Evolutionary conservation across 1,284 basidiomycete species (phyloP).

Genomic region (Dichomitus squalens): DNA sequence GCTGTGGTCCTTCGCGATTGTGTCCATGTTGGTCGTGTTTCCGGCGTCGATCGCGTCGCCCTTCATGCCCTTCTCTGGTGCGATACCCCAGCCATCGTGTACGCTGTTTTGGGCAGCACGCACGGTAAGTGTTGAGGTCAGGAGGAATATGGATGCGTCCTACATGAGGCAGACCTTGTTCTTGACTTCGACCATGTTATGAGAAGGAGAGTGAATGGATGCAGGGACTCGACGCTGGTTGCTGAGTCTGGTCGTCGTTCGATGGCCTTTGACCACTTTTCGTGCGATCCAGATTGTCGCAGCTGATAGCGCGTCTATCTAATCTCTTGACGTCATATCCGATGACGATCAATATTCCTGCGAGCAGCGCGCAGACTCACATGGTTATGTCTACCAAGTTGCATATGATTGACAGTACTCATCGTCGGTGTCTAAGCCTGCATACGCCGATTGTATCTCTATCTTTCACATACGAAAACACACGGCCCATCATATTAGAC

Average conservation of each 20-base stretch:
- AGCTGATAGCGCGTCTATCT: not conserved
- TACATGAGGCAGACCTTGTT: conserved; percentile 92
- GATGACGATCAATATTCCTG: too few relatives aligned
- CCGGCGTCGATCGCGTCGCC: conserved; percentile 88
- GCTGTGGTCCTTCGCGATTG: conserved; percentile 76
- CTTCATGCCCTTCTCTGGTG: conserved; percentile 64
- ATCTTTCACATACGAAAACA: too few relatives aligned
- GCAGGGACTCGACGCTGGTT: not conserved
- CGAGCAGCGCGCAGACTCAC: too few relatives aligned
- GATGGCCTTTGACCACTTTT: not conserved
- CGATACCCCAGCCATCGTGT: conserved; percentile 93
- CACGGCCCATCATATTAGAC: too few relatives aligned
- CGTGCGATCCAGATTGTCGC: not conserved
- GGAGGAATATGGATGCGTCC: conserved; percentile 26
- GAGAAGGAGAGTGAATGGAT: not conserved
- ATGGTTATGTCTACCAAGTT: too few relatives aligned
- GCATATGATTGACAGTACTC: too few relatives aligned
- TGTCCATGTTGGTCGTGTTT: conserved; percentile 86
- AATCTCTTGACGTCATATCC: not conserved
- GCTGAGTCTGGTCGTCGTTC: not conserved
- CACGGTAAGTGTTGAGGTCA: not conserved
- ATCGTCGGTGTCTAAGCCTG: too few relatives aligned
- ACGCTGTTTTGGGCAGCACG: conserved; percentile 51
- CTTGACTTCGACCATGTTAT: conserved; percentile 56
- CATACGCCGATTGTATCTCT: too few relatives aligned